Base-by-base conservation (phyloP, 768 basidiomycete species). In the Mycena albidolilacea region DNA sequence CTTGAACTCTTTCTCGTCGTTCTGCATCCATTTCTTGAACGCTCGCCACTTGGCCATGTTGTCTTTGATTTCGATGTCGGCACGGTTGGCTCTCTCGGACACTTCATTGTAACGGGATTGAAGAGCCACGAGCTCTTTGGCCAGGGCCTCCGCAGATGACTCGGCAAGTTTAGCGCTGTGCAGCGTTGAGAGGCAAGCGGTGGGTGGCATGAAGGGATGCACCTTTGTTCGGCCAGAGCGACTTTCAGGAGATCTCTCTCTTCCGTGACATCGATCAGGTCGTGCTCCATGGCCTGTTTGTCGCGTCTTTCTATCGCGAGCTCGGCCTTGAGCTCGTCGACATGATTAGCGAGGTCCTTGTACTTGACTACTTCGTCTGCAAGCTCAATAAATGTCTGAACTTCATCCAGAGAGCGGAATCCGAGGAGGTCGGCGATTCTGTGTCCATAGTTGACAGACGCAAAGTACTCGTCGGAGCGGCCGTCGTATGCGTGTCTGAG, bases 21-120 rank as follows among this genome's bases (percentile, higher is more conserved):
- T 76, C 59, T 83, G 83, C 6, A 88, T 74, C 86, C 85, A 90
- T 38, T 79, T 72, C 63, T 85, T 86, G 75, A 88, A 84, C 17
- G 76, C 77, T 54, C 80, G 80, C 89, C 89, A 92, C 69, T 84
- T 87, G 23, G 35, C 48, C 54, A 30, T 67, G 52, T 54, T 23
- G 5, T 66, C 60, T 78, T 86, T 86, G 80, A 86, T 90, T 77
- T 92, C 88, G 21, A 73, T 70, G 71, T 87, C 85, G 79, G 89
- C 90, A 21, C 85, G 86, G 23, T 79, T 82, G 12, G 84, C 84
- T 14, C 41, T 70, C 30, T 69, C 52, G 8, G 69, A 15, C 1
- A 68, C 37, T 3, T 43, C 67, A 35, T 61, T 23, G 14, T 41
- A 37, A 2, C 44, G 48, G 8, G 21, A 35, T 50, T 59, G 65